phyloP scores from a whole-genome alignment of 192 early-diverging fungal genomes.

The Dissophora ornata region DNA sequence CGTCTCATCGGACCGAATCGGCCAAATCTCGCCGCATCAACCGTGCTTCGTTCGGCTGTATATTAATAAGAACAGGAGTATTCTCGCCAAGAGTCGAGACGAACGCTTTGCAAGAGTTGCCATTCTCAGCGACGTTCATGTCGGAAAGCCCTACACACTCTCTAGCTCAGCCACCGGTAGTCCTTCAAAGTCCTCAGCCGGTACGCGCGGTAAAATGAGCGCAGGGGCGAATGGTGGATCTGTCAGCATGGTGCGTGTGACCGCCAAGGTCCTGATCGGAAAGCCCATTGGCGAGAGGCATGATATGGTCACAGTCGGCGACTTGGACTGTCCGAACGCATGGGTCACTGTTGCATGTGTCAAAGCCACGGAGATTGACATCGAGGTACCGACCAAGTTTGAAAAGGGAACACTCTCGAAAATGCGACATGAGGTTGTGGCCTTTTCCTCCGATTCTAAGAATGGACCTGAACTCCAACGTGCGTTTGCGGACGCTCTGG shows the following conservation, averaged over 20 bases:
- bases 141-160: constrained; percentile 33
- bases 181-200: constrained; percentile 8
- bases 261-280: constrained; percentile 42
- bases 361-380: constrained; percentile 23
- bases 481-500: constrained; percentile 29
- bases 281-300: constrained; percentile 57
- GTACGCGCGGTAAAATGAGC: neutral
- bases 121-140: constrained; percentile 28
- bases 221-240: constrained; percentile 3
- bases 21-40: constrained; percentile 31
- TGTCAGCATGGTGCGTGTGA: constrained; percentile 37
- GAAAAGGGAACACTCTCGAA: constrained; percentile 48
- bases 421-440: constrained; percentile 41
- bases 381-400: constrained; percentile 44
- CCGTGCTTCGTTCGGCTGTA: constrained; percentile 45
- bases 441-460: constrained; percentile 27
- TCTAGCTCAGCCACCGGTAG: constrained; percentile 1
- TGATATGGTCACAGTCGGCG: constrained; percentile 53
- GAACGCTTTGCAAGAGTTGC: constrained; percentile 48
- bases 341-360: constrained; percentile 53
- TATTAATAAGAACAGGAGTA: constrained; percentile 47
- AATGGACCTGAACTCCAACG: constrained; percentile 27
- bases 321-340: constrained; percentile 53
- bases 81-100: constrained; percentile 44
- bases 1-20: constrained; percentile 17